phyloP scores from a whole-genome alignment of 1,139 yeast species.

The Saccharomyces hybrid region DNA sequence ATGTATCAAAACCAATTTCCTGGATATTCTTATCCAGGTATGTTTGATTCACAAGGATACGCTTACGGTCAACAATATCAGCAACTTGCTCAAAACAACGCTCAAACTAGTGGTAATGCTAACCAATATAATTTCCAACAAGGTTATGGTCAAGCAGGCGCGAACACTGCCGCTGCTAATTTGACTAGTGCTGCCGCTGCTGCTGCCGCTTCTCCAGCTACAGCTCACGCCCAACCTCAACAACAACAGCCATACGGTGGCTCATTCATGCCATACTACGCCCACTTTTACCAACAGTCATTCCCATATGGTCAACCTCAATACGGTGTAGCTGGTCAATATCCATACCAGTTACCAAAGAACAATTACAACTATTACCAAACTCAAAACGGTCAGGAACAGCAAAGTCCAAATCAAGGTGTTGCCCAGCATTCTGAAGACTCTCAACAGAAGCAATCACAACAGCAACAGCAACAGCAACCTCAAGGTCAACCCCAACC shows the following conservation, averaged over 20 bases:
- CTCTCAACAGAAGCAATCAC: slow-evolving; percentile 14
- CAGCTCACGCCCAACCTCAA: slow-evolving; percentile 17
- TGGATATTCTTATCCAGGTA: slow-evolving; percentile 34
- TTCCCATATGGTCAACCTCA: slow-evolving; percentile 32
- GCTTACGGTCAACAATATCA: slow-evolving; percentile 27
- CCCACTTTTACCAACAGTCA: slow-evolving; percentile 30
- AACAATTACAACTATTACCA: slow-evolving; percentile 24
- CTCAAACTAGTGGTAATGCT: slow-evolving; percentile 11
- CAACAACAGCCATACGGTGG: slow-evolving; percentile 24
- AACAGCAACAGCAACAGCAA: slow-evolving; percentile 8
- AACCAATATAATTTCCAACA: slow-evolving; percentile 19
- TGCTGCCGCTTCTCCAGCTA: slow-evolving; percentile 20
- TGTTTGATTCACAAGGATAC: slow-evolving; percentile 29
- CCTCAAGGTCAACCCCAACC: slow-evolving; percentile 11
- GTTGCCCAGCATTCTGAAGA: slow-evolving; percentile 19
- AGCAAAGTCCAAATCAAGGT: slow-evolving; percentile 9
- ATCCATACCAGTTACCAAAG: slow-evolving; percentile 30
- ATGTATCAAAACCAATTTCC: slow-evolving; percentile 33
- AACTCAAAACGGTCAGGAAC: slow-evolving; percentile 1
- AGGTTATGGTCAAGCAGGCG: slow-evolving; percentile 15
- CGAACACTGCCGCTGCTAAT: slow-evolving; percentile 6
- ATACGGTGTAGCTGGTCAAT: slow-evolving; percentile 30
- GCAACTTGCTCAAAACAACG: slow-evolving; percentile 14
- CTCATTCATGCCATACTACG: slow-evolving; percentile 28
- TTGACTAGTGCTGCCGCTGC: slow-evolving; percentile 11